Conservation (phyloP, 2,329 filamentous ascomycete species). For the Venturia oleaginea region DNA sequence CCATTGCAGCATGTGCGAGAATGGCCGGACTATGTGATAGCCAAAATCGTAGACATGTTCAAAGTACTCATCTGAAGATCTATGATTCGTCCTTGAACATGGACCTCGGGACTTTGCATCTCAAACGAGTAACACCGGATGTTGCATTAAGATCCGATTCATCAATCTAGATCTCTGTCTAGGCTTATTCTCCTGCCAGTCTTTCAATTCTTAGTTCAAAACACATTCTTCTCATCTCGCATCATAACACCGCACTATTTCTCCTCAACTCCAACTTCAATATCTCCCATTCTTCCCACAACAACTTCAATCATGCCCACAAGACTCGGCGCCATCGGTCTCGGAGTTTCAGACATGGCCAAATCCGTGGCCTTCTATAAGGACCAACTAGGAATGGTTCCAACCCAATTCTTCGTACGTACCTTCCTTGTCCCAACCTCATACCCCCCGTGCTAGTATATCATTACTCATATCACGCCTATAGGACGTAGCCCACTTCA, state of each 20-base stretch:
- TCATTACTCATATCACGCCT: not conserved
- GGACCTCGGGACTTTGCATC: not conserved
- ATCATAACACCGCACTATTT: not conserved
- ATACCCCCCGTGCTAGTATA: too few species aligned
- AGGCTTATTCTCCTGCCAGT: too few species aligned
- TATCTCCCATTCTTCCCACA: not conserved
- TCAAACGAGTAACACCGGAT: not conserved
- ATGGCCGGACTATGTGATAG: not conserved
- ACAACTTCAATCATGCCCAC: slow-evolving; percentile 1
- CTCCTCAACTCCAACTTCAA: not conserved
- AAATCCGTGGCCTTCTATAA: slow-evolving; percentile 7
- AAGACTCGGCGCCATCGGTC: slow-evolving; percentile 1
- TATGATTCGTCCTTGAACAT: not conserved
- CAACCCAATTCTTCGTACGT: slow-evolving; percentile 7
- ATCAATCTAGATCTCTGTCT: not conserved
- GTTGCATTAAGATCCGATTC: not conserved
- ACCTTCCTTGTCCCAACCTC: not conserved
- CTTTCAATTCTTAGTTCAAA: too few species aligned
- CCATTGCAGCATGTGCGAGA: not conserved
- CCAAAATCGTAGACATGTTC: not conserved
- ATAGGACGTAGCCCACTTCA: not conserved
- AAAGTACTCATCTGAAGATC: not conserved
- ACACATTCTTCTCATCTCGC: not conserved
- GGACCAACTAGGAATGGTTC: not conserved
- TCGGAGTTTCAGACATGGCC: slow-evolving; percentile 7